Evolutionary conservation across 352 stramenopile genomes (phyloP), one percentile per base, ranked within the genome.

Genomic region (Vaucheria bursata): DNA sequence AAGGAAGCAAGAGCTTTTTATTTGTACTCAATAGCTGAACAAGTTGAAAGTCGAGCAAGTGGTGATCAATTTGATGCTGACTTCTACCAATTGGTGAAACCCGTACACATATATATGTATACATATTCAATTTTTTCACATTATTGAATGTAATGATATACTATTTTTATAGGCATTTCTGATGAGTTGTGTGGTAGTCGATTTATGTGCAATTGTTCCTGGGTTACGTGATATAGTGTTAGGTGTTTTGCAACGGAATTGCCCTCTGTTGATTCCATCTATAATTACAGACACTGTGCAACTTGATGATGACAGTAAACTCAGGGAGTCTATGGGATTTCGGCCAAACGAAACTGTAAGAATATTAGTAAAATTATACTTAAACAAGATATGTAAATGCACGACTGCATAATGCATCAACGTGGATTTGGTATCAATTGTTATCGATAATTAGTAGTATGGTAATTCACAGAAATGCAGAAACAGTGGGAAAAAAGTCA

Each of bases 11-110:
- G 2, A 38, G 31, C 65, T 2, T 72, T 72, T 8, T 72, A 72
- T 40, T 31, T 72, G 1, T 72, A 72, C 65, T 72, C 65, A 50
- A 12, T 72, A 50, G 65, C 65, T 45, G 65, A 72, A 35, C 65
- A 72, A 35, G 8, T 72, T 72, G 65, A 45, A 2, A 72, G 8
- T 7, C 65, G 65, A 6, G 31, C 32, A 31, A 35, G n/a, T 3
- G 12, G 12, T 72, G 65, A 72, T 40, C 65, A 72, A 35, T 72
- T 72, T 37, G 31, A 72, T 35, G 31, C 65, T 2, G 8, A 32
- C 2, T 29, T 45, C 12, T 72, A 72, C 31, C 29, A 72, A 37
- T 35, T 45, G 65, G 65, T 72, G 8, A 68, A 37, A 34, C 45
- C 12, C 29, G 59, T 69, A 12, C 12, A 50, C 39, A 50, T 5